Evolutionary conservation across 306 rosid genomes (phyloP), one percentile per base, ranked within the genome.

Genomic region (Luffa aegyptiaca): DNA sequence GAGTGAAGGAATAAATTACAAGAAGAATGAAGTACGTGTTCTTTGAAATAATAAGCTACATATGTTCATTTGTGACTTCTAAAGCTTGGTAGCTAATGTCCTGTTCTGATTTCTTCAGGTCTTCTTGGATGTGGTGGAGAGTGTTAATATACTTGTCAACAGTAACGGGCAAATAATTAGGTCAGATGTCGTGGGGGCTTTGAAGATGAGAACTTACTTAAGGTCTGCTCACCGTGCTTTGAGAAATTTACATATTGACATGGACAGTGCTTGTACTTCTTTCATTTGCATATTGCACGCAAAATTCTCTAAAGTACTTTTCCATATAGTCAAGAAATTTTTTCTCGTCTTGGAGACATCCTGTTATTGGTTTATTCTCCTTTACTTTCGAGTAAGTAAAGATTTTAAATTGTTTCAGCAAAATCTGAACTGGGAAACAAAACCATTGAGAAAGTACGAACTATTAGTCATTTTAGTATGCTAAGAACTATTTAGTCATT

Each of bases 91-190:
- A 9, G n/a, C 33, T 89, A 77, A 80, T 66, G 69, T 51, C 55
- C 57, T 71, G 80, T 83, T 16, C 18, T 17, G 41, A 77, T 79
- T 61, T 65, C 6, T 51, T 53, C 87, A 96, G 98, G 99, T 96
- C 80, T 96, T 96, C 89, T 86, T 96, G 92, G 99, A 96, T 91
- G 99, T 96, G 87, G 99, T 96, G 84, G 99, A 96, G 92, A 96
- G 96, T 80, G 99, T 96, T 83, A 96, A 96, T 86, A 96, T 93
- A 81, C 97, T 96, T 63, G 99, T 96, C 85, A 96, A 93, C 90
- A 96, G 96, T 90, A 96, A 93, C 80, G 99, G 99, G 48, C 98
- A 96, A 87, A 93, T 93, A 88, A 88, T 96, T 83, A 90, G 98
- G 85, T 96, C 99, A 64, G 99, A 96, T 63, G 98, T 96, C 79